Evolutionary conservation across 2,329 filamentous ascomycete species (phyloP).

Genomic region (Aspergillus ochraceoroseus): DNA sequence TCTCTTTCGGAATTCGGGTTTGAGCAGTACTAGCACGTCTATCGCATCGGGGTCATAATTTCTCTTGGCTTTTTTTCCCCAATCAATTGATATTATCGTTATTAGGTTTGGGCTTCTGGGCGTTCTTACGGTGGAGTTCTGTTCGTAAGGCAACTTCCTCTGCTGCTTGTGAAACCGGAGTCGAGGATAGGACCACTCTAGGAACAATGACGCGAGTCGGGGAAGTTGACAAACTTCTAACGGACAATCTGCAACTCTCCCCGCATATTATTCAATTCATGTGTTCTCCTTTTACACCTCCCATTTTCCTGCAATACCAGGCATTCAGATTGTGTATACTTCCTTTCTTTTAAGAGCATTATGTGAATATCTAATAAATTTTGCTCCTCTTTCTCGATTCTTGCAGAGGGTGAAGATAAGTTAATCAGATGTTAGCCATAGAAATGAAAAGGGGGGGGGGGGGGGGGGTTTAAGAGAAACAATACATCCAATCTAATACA

Average conservation of each 20-base stretch:
- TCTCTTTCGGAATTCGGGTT: slow-evolving; percentile 10
- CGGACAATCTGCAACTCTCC: slow-evolving; percentile 4
- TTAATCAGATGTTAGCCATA: no score
- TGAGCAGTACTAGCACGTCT: slow-evolving; percentile 16
- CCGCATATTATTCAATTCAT: background rate
- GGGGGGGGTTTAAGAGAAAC: no score
- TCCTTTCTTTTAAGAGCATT: slow-evolving; percentile 2
- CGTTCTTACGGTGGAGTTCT: slow-evolving; percentile 31
- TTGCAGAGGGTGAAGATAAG: background rate
- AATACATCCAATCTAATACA: no score
- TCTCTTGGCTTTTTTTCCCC: slow-evolving; percentile 10
- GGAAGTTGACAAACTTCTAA: slow-evolving; percentile 9
- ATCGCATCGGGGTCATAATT: slow-evolving; percentile 25
- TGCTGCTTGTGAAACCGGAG: slow-evolving; percentile 16
- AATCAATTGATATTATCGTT: slow-evolving; percentile 21
- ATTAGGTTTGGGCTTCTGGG: slow-evolving; percentile 28
- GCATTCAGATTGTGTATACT: slow-evolving; percentile 11
- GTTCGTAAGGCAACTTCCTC: slow-evolving; percentile 17
- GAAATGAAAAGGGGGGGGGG: no score
- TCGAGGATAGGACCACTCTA: slow-evolving; percentile 16
- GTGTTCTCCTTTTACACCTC: slow-evolving; percentile 1
- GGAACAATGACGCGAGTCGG: slow-evolving; percentile 12
- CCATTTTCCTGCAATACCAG: slow-evolving; percentile 1
- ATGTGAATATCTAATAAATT: slow-evolving; percentile 2
- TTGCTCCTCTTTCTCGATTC: background rate